Base-by-base conservation (phyloP, 1,139 yeast genomes). In the Wickerhamomyces sp. region DNA sequence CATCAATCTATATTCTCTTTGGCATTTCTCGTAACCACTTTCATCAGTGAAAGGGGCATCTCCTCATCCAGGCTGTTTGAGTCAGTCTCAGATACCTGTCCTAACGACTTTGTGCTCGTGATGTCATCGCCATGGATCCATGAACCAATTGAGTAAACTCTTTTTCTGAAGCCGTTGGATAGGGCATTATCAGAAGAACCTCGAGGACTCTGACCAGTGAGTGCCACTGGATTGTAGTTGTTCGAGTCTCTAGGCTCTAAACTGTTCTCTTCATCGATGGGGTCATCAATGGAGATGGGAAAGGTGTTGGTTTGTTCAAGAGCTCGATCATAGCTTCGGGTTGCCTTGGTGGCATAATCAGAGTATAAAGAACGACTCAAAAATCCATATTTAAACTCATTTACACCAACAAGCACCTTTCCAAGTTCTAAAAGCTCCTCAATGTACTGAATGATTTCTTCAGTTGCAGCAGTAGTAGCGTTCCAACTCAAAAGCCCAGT, bases 401-500 rank as follows among this genome's bases (percentile, higher is more conserved):
- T 67, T 13, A 69, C 73, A 27, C 80, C 80, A 29, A 73, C 75
- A 7, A 75, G 56, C 11, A 70, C 53, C 50, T 69, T 72, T 1
- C 71, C 63, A 36, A 75, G 52, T 42, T 65, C 68, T 6, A 68
- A 52, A 10, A 75, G 57, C 50, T 74, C 79, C 50, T 75, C 79
- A 29, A 72, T 63, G 50, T 73, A 75, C 43, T 71, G 76, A 39
- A 75, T 72, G 32, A 75, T 64, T 52, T 75, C 79, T 46, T 73
- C 78, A 3, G 71, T 56, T 0, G 77, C 76, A 3, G 76, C 69
- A 46, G 71, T 69, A 1, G 76, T 62, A 1, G 79, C 79, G 52
- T 73, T 75, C 80, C 80, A 75, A 42, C 75, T 66, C 57, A 75
- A 61, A 49, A 71, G 70, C 46, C 66, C 68, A 44, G 66, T 71